Base-by-base conservation (phyloP, 129 eudicot genomes). In the Lonicera japonica region DNA sequence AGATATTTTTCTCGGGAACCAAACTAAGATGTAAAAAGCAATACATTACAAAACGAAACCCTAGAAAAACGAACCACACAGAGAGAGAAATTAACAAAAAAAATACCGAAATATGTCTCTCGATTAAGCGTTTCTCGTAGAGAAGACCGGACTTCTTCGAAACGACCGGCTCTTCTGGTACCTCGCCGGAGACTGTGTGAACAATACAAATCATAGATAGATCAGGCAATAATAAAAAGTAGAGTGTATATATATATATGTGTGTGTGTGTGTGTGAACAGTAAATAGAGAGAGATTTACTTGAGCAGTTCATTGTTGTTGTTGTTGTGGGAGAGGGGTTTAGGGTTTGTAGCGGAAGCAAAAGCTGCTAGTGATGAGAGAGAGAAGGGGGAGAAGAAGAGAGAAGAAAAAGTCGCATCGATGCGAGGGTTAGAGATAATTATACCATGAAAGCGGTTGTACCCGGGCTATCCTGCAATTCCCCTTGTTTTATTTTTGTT, bases 101-200 rank as follows among this genome's bases (percentile, higher is more conserved):
- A 60, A 70, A 38, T 23, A 94, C 99, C 66, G 56, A 70, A 24
- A 94, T 75, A 63, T 88, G 92, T 9, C 96, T 68, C 77, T 94
- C 89, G 34, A 94, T 83, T 60, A 94, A 74, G 13, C 99, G 86
- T 73, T 82, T 94, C 85, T 94, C 99, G 61, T 73, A 94, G 15
- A 88, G 82, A 6, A 85, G 77, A 10, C 99, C 99, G 56, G 94
- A 85, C 22, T 73, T 65, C 69, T 83, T 85, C 3, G 99, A 94
- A 74, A 94, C 95, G n/a, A 94, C 94, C 19, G 99, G 89, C 41
- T 85, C 95, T 75, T 88, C 99, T 86, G 99, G 99, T 72, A 85
- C 87, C 83, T 94, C 99, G 51, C 99, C 96, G 83, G 99, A 94
- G 74, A 94, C 99, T 88, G 87, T 50, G 60, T 8, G 41, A 19